Conservation (phyloP, 495 filamentous ascomycete species). For the Ascobolus immersus region DNA sequence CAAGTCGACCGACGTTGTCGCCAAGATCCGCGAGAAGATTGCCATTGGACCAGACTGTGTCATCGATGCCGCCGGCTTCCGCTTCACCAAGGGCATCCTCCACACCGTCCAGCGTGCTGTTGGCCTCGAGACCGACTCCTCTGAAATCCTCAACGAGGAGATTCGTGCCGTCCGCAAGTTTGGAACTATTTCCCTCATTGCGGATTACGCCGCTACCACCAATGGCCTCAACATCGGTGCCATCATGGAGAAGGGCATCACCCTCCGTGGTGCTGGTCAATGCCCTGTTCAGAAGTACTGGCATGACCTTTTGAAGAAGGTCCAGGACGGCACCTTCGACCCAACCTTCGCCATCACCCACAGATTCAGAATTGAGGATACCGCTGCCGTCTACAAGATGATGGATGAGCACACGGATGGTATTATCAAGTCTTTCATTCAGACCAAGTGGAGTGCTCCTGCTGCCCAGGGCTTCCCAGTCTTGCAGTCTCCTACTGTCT, state of each 20-base stretch:
- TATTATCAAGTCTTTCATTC: conserved; percentile 47
- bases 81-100: conserved; percentile 38
- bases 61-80: conserved; percentile 61
- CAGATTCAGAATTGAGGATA: conserved; percentile 46
- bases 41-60: conserved; percentile 46
- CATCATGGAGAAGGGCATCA: conserved; percentile 67
- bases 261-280: conserved; percentile 61
- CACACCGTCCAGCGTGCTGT: conserved; percentile 52
- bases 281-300: conserved; percentile 55
- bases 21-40: conserved; percentile 45
- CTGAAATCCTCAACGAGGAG: conserved; percentile 75
- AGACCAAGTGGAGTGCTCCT: conserved; percentile 39
- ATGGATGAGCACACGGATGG: conserved; percentile 43
- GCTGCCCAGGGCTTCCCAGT: conserved; percentile 26
- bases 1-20: conserved; percentile 35
- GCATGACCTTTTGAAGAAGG: conserved; percentile 43
- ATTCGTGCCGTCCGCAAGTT: conserved; percentile 50
- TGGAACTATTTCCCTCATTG: conserved; percentile 52
- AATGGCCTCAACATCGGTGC: conserved; percentile 61
- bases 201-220: conserved; percentile 49
- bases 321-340: conserved; percentile 44
- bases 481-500: too few species aligned
- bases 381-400: conserved; percentile 41
- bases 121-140: conserved; percentile 62
- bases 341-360: conserved; percentile 60